phyloP scores from a whole-genome alignment of 129 eudicot species.

The Chrysanthemum seticuspe region DNA sequence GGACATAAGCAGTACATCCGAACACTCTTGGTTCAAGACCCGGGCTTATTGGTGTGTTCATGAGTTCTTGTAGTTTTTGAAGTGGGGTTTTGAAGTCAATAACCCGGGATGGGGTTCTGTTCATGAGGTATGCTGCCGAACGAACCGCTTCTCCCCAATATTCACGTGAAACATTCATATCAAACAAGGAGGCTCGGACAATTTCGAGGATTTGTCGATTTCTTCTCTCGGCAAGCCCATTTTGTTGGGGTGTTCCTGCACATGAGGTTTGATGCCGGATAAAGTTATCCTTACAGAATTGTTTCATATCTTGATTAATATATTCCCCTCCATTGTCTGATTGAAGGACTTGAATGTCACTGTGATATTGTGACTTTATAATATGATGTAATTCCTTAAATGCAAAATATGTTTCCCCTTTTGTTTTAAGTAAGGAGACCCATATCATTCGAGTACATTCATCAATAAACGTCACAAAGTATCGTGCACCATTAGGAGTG shows the following conservation, averaged over 20 bases:
- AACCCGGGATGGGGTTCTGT: slow-evolving; percentile 23
- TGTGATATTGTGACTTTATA: slow-evolving; percentile 9
- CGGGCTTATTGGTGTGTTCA: neutral
- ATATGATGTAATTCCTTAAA: slow-evolving; percentile 19
- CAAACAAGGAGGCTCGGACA: slow-evolving; percentile 18
- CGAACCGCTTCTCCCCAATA: slow-evolving; percentile 27
- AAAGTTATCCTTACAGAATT: neutral
- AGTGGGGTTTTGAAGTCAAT: slow-evolving; percentile 26
- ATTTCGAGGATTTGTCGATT: neutral
- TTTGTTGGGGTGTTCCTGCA: slow-evolving; percentile 13
- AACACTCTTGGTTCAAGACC: slow-evolving; percentile 28
- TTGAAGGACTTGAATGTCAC: slow-evolving; percentile 11
- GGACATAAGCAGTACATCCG: slow-evolving; percentile 22
- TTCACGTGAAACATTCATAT: slow-evolving; percentile 12
- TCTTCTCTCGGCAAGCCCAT: slow-evolving; percentile 12
- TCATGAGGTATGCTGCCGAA: slow-evolving; percentile 17
- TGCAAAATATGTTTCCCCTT: slow-evolving; percentile 5
- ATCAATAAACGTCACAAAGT: slow-evolving; percentile 22
- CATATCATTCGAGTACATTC: slow-evolving; percentile 27
- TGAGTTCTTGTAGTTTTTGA: slow-evolving; percentile 13
- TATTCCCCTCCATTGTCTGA: slow-evolving; percentile 16
- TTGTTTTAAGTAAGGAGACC: slow-evolving; percentile 7
- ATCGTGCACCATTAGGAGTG: slow-evolving; percentile 10
- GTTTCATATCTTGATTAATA: neutral
- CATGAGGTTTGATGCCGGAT: slow-evolving; percentile 19